Evolutionary conservation across 352 stramenopile genomes (phyloP).

Genomic region (Aphanomyces astaci): DNA sequence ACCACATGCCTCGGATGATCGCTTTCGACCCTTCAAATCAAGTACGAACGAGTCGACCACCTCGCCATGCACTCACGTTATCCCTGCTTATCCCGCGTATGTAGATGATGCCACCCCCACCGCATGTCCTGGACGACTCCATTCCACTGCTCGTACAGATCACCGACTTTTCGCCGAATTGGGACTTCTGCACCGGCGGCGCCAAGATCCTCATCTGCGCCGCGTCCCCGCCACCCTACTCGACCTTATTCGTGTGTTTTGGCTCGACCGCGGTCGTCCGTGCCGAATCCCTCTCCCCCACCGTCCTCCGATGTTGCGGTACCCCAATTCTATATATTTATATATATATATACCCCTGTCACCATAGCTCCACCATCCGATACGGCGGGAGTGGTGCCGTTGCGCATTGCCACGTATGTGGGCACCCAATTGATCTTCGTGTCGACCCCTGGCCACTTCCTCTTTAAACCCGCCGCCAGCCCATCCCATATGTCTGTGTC

Average conservation of each 20-base stretch:
- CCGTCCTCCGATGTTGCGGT: constrained; percentile 70
- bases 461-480: not conserved
- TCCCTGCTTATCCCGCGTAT: not conserved
- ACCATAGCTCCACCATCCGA: not conserved
- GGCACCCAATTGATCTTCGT: not conserved
- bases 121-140: not conserved
- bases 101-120: not conserved
- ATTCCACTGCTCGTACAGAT: constrained; percentile 34
- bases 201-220: constrained; percentile 81
- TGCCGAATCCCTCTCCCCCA: constrained; percentile 60
- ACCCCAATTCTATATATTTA: not conserved
- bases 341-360: too few species aligned
- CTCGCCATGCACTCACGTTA: too few species aligned
- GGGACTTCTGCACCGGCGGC: constrained; percentile 65
- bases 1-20: not conserved
- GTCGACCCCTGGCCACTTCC: not conserved
- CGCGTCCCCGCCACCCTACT: constrained; percentile 35
- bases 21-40: not conserved
- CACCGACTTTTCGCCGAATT: constrained; percentile 77
- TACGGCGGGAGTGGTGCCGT: not conserved
- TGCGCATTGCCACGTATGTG: not conserved
- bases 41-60: too few species aligned
- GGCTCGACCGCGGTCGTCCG: constrained; percentile 32
- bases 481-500: too few species aligned
- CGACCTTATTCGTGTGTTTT: constrained; percentile 67